Evolutionary conservation across 352 stramenopile genomes (phyloP), one percentile per base, ranked within the genome.

Genomic region (Pythium coloratum): DNA sequence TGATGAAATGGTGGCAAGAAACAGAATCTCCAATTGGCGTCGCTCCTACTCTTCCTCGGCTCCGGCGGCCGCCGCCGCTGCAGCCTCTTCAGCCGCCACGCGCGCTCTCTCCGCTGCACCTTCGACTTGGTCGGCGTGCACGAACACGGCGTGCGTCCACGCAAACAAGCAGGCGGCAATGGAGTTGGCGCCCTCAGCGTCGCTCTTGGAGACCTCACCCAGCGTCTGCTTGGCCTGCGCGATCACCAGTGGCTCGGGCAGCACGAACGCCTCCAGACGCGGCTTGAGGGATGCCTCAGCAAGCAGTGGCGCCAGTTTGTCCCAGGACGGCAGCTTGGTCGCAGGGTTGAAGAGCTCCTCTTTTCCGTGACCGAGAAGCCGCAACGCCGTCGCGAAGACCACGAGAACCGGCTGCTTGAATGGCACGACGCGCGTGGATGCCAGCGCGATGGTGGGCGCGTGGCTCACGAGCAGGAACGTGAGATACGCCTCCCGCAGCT

Each of bases 301-400:
- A 7, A 94, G 61, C 26, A 88, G 62, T 24, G 71, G 72, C 1
- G 77, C 72, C 16, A 94, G 71, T 46, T 85, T 84, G 8, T 91
- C 79, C 86, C 86, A 94, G 40, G 73, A 71, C 12, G 82, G 81
- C 38, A 80, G 38, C 44, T 80, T 77, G 12, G 86, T 91, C 51
- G 82, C 81, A 3, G 81, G 67, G 44, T 90, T 91, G 53, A 76
- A 72, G 5, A 90, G 50, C 33, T 71, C 61, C 0, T 40, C 50
- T 42, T 78, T 77, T 1, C 64, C 18, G 26, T 88, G 72, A 2
- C 81, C 82, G 8, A 94, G 68, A 40, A 94, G 66, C 6, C 73
- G 62, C 0, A 94, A 59, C 0, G 73, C 76, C 8, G 74, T 66
- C 6, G 82, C 81, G 26, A 92, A 89, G 5, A 73, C 80, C 1